Percentiles rank a stretch among this genome's conserved stretches.
These are phyloP conservation scores for Globisporangium middletonii DNA, from an alignment of 352 stramenopile species.

Conservation along the genomic window DNA sequence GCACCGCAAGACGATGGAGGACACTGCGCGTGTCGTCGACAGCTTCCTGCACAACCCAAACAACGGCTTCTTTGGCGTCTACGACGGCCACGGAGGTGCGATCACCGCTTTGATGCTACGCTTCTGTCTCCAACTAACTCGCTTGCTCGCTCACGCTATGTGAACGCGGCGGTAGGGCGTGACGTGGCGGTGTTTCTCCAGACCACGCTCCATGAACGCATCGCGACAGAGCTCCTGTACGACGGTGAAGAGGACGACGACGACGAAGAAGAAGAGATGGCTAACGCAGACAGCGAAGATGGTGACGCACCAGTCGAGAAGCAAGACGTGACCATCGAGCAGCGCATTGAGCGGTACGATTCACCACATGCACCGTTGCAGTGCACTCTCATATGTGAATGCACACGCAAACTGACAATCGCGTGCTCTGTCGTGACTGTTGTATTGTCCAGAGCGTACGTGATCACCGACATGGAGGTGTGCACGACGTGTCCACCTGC, in stretches of 20 bases:
- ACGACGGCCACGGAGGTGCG: conserved; percentile 74
- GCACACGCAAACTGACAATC: background rate
- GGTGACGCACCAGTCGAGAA: conserved; percentile 3
- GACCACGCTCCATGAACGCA: conserved; percentile 52
- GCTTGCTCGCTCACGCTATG: background rate
- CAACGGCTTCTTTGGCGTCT: conserved; percentile 75
- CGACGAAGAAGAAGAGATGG: background rate
- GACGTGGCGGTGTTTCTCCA: conserved; percentile 70
- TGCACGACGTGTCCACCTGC: conserved; percentile 40
- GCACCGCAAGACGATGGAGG: conserved; percentile 79
- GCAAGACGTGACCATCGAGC: conserved; percentile 30
- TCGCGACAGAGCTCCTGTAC: conserved; percentile 42
- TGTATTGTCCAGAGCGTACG: conserved; percentile 32
- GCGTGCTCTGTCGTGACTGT: background rate
- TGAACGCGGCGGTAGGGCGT: conserved; percentile 24
- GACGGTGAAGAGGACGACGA: conserved; percentile 2
- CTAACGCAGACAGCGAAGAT: background rate
- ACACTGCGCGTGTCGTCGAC: conserved; percentile 70
- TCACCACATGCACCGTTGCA: background rate
- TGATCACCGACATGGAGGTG: conserved; percentile 78
- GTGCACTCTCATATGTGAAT: background rate
- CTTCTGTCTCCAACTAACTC: background rate
- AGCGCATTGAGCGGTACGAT: conserved; percentile 51
- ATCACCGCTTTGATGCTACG: background rate
- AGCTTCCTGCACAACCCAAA: conserved; percentile 40